A percentile compares a stretch with the other conserved stretches of the same genome.
These are phyloP conservation scores for Ogataea naganishii DNA, from an alignment of 805 yeast genomes.

Conservation along the genomic window DNA sequence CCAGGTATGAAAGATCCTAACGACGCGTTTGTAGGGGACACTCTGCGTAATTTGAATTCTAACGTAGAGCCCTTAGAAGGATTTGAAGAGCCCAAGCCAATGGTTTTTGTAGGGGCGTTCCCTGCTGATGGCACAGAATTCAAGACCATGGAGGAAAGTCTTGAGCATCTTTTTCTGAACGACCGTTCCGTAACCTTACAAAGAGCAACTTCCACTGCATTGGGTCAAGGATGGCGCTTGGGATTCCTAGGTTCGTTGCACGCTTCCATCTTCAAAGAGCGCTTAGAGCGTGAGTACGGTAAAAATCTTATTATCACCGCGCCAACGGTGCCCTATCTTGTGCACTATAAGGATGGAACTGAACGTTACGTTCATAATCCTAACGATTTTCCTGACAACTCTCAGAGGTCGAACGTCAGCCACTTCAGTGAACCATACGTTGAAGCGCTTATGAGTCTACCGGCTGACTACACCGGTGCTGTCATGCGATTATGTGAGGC, in stretches of 20 bases:
- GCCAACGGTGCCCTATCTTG: slow-evolving; percentile 89
- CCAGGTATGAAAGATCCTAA: slow-evolving; percentile 87
- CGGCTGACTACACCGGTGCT: slow-evolving; percentile 78
- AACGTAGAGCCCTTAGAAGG: slow-evolving; percentile 80
- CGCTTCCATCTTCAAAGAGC: slow-evolving; percentile 88
- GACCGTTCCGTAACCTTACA: slow-evolving; percentile 87
- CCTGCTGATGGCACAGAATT: slow-evolving; percentile 94
- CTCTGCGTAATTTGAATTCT: slow-evolving; percentile 55
- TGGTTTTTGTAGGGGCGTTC: slow-evolving; percentile 97
- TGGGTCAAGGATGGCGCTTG: slow-evolving; percentile 96
- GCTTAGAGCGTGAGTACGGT: slow-evolving; percentile 90
- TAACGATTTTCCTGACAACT: slow-evolving; percentile 76
- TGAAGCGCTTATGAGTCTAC: slow-evolving; percentile 83
- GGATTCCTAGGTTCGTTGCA: slow-evolving; percentile 93
- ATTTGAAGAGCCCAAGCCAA: slow-evolving; percentile 93
- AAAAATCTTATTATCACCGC: slow-evolving; percentile 87
- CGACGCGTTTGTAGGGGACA: slow-evolving; percentile 90
- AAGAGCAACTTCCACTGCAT: slow-evolving; percentile 85
- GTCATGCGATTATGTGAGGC: slow-evolving; percentile 82
- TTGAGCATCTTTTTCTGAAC: slow-evolving; percentile 79
- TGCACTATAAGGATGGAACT: slow-evolving; percentile 57
- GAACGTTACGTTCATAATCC: slow-evolving; percentile 77
- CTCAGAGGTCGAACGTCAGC: slow-evolving; percentile 29
- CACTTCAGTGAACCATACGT: slow-evolving; percentile 78
- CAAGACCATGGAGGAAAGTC: slow-evolving; percentile 79